Conservation (phyloP, 2,329 filamentous ascomycete genomes). For the Monilinia fructicola region DNA sequence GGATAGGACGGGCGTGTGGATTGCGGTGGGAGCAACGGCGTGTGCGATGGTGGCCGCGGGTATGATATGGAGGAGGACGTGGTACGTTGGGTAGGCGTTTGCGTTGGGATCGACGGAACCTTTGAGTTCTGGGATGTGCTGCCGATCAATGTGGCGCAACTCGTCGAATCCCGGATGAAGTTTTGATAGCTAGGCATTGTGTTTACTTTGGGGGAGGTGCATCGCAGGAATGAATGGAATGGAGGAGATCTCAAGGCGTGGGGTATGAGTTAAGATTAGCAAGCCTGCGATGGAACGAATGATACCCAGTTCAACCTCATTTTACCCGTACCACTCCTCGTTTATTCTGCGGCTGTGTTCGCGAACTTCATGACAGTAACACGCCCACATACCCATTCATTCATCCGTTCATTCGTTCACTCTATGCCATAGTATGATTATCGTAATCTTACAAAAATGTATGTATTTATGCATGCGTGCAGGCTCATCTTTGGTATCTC, state of each 20-base stretch:
- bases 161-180: not conserved
- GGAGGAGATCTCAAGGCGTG: accelerated
- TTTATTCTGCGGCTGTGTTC: not conserved
- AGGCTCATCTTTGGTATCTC: constrained; percentile 15
- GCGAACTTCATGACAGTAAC: not conserved
- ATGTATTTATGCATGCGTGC: constrained; percentile 9
- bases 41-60: constrained; percentile 63
- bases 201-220: not conserved
- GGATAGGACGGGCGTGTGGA: constrained; percentile 81
- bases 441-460: constrained; percentile 17
- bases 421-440: constrained; percentile 12
- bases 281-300: not conserved
- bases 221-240: not conserved
- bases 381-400: not conserved
- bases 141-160: not conserved
- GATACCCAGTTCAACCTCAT: not conserved
- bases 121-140: not conserved
- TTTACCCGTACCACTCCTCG: not conserved
- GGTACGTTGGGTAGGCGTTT: constrained; percentile 30
- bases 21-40: constrained; percentile 73
- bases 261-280: not conserved
- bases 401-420: not conserved
- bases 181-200: not conserved
- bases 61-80: constrained; percentile 59
- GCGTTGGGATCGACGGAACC: too few relatives aligned